Evolutionary conservation across 768 basidiomycete species (phyloP).

Genomic region (Cyclocybe aegerita): DNA sequence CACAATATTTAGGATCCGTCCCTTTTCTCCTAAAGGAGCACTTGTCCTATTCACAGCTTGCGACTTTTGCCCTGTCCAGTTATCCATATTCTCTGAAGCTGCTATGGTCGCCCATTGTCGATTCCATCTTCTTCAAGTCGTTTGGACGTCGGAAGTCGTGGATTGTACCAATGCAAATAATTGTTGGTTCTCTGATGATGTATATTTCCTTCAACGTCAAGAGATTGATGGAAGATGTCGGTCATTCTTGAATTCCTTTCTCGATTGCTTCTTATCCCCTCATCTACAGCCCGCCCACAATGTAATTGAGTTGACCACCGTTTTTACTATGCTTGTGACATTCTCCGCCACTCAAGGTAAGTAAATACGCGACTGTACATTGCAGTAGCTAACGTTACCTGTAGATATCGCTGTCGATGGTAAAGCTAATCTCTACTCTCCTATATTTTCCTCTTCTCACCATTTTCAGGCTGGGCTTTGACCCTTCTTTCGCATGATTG

Average conservation of each 20-base stretch:
- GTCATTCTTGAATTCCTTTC: conserved; percentile 13
- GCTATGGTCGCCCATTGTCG: conserved; percentile 96
- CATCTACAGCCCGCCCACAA: conserved; percentile 73
- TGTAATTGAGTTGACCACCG: conserved; percentile 70
- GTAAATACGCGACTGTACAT: conserved; percentile 11
- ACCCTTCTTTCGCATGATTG: conserved; percentile 90
- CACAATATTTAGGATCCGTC: conserved; percentile 67
- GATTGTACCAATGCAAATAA: conserved; percentile 96
- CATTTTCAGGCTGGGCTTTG: conserved; percentile 66
- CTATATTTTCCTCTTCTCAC: background rate
- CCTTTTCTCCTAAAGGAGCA: conserved; percentile 96
- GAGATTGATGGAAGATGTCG: conserved; percentile 75
- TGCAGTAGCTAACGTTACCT: conserved; percentile 15
- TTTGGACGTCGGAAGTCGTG: conserved; percentile 96
- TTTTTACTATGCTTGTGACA: conserved; percentile 89
- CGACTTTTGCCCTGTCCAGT: conserved; percentile 87
- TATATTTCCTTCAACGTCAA: conserved; percentile 76
- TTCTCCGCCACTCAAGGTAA: conserved; percentile 96
- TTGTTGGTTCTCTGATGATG: conserved; percentile 83
- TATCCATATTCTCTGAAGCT: conserved; percentile 98
- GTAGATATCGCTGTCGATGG: conserved; percentile 97
- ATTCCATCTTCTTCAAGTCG: conserved; percentile 79
- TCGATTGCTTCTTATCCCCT: conserved; percentile 8
- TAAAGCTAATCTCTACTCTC: conserved; percentile 31
- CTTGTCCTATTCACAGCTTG: conserved; percentile 95